Evolutionary conservation across 2,329 filamentous ascomycete genomes (phyloP), one percentile per base, ranked within the genome.

Genomic region (Fusarium longipes): DNA sequence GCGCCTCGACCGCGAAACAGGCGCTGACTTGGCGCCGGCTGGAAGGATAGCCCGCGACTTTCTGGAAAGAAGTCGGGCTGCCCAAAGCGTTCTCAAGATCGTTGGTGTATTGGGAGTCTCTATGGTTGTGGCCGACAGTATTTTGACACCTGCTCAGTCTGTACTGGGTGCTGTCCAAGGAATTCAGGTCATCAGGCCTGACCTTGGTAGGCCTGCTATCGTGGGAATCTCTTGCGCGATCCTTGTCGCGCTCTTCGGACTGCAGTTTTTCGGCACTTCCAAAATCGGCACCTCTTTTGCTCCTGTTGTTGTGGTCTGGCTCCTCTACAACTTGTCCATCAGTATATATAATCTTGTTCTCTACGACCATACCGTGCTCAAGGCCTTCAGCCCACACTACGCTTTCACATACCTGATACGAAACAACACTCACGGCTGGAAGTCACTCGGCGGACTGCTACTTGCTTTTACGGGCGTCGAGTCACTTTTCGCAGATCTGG

Each of bases 401-500:
- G 88, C 87, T 5, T 86, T 89, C 56, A 74, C 81, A 5, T 92
- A 88, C 73, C 82, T 92, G 36, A 76, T 85, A 20, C 82, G 86
- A 15, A 87, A 90, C 70, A 82, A 83, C 52, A 81, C 84, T 5
- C 80, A 84, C 7, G 89, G 87, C 1, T 92, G 89, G 89, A 82
- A 81, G 58, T 86, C 84, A 59, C 81, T 92, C 2, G 89, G 89
- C n/a, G 91, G 91, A 6, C 86, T 93, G 20, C 77, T 94, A 3
- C 84, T 94, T 11, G 86, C 89, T 4, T 93, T 94, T 71, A 93
- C 91, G 3, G 91, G 89, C 18, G 89, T 92, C n/a, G 91, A 93
- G 75, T 90, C 91, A 2, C 81, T 94, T 1, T 94, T 93, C 73
- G 91, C 91, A 5, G 91, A 94, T 70, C 81, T 94, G 8, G 91